These are phyloP conservation scores for Dictyostelium discoideum DNA, from an alignment of 78 protist species.

Conservation along the genomic window DNA sequence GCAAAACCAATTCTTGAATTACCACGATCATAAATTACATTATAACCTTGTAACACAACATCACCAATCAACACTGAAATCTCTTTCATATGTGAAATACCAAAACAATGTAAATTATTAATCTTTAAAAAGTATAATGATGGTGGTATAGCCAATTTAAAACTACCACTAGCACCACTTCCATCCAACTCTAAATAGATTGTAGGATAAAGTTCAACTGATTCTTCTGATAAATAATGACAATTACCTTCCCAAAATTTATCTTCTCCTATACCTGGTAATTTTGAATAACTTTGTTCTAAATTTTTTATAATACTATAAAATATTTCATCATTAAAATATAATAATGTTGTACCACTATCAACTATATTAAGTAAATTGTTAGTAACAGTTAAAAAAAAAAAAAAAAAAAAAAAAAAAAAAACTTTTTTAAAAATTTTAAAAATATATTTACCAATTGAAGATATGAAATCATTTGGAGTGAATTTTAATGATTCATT, in stretches of 20 bases:
- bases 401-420: not conserved
- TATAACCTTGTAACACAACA: slow-evolving; percentile 22
- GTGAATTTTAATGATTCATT: not conserved
- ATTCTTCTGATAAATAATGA: not conserved
- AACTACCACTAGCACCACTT: not conserved
- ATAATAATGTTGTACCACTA: slow-evolving; percentile 42
- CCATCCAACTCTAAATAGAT: not conserved
- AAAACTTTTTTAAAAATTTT: not conserved
- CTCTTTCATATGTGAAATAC: slow-evolving; percentile 18
- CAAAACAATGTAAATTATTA: slow-evolving; percentile 21
- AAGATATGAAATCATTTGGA: not conserved
- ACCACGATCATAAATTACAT: slow-evolving; percentile 35
- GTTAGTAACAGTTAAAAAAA: not conserved
- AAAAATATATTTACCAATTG: not conserved
- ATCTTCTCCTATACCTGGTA: slow-evolving; percentile 26
- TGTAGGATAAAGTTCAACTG: slow-evolving; percentile 10
- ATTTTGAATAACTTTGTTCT: not conserved
- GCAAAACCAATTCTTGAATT: slow-evolving; percentile 46
- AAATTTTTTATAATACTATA: not conserved
- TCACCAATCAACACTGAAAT: slow-evolving; percentile 46
- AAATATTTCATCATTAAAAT: slow-evolving; percentile 13
- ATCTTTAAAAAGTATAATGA: not conserved
- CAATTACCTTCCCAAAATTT: slow-evolving; percentile 28
- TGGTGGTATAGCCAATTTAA: slow-evolving; percentile 16
- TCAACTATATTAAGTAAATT: slow-evolving; percentile 25